Conservation (phyloP, 768 basidiomycete genomes). For the Phlegmacium glaucopus region DNA sequence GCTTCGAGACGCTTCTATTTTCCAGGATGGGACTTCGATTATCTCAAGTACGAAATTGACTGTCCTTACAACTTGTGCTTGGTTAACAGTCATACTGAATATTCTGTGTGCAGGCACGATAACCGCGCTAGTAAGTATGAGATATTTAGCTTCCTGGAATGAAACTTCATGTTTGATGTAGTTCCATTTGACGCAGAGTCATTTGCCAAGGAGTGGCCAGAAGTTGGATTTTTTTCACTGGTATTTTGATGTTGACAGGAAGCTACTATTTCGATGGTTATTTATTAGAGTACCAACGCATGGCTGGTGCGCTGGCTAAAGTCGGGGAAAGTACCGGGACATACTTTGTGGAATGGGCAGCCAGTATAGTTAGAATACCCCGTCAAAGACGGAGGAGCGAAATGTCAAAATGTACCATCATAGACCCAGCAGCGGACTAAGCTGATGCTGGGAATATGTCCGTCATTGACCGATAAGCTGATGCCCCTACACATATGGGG, state of each 20-base stretch:
- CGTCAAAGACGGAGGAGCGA: too few species aligned
- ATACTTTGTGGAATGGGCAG: conserved; percentile 67
- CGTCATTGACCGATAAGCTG: too few species aligned
- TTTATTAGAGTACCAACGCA: conserved; percentile 51
- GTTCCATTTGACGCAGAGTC: conserved; percentile 57
- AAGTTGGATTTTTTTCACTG: conserved; percentile 28
- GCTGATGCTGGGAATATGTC: too few species aligned
- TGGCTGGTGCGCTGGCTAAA: conserved; percentile 55
- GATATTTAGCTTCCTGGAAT: too few species aligned
- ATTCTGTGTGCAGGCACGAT: conserved; percentile 8
- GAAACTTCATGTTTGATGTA: conserved; percentile 15
- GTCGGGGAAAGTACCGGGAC: conserved; percentile 43
- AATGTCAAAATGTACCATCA: too few species aligned
- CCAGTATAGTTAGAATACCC: too few species aligned
- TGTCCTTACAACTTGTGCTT: neutral
- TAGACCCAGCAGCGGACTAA: too few species aligned
- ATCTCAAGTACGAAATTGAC: conserved; percentile 58
- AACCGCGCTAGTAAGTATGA: conserved; percentile 12
- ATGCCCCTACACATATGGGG: too few species aligned
- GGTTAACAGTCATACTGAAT: neutral
- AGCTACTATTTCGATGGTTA: neutral
- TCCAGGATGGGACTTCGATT: conserved; percentile 66
- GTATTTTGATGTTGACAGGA: neutral
- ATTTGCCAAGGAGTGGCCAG: conserved; percentile 53
- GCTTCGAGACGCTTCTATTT: conserved; percentile 49